A percentile compares a stretch with the other conserved stretches of the same genome.
Conservation (phyloP, 345 rosid species). For the Hypericum perforatum region DNA sequence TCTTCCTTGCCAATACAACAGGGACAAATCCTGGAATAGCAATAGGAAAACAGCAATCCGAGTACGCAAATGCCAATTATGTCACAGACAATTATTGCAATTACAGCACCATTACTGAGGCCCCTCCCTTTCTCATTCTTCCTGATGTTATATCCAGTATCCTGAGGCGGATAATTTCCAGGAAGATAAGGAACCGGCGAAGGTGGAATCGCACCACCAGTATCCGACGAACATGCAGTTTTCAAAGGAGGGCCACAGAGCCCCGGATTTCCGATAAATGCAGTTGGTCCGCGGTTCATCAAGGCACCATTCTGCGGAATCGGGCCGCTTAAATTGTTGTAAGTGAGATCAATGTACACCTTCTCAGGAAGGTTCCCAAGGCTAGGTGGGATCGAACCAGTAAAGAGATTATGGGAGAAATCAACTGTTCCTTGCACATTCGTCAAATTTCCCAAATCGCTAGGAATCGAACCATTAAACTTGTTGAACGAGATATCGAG, state of each 20-base stretch:
- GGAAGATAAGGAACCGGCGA: constrained; percentile 71
- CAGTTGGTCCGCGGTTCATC: constrained; percentile 89
- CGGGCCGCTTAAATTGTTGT: constrained; percentile 80
- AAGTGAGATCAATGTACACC: constrained; percentile 86
- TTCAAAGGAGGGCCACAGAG: constrained; percentile 92
- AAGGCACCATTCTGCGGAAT: constrained; percentile 94
- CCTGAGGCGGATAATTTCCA: constrained; percentile 37
- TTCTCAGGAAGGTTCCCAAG: constrained; percentile 84
- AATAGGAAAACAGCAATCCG: constrained; percentile 76
- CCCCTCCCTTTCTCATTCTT: constrained; percentile 40
- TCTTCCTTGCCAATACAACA: constrained; percentile 30
- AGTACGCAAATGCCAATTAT: constrained; percentile 74
- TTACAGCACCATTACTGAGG: constrained; percentile 45
- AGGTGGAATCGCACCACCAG: constrained; percentile 35
- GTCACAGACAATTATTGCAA: constrained; percentile 72
- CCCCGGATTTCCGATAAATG: constrained; percentile 76
- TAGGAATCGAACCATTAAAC: constrained; percentile 61
- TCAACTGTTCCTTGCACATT: constrained; percentile 91
- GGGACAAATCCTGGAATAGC: constrained; percentile 56
- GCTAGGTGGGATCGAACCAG: constrained; percentile 70
- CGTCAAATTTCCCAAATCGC: constrained; percentile 72
- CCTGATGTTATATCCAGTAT: constrained; percentile 22
- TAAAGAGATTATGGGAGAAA: constrained; percentile 73
- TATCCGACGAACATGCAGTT: constrained; percentile 49
- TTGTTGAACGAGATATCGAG: constrained; percentile 76